Conservation (phyloP, 2,329 filamentous ascomycete genomes). For the Botryotinia globosa region DNA sequence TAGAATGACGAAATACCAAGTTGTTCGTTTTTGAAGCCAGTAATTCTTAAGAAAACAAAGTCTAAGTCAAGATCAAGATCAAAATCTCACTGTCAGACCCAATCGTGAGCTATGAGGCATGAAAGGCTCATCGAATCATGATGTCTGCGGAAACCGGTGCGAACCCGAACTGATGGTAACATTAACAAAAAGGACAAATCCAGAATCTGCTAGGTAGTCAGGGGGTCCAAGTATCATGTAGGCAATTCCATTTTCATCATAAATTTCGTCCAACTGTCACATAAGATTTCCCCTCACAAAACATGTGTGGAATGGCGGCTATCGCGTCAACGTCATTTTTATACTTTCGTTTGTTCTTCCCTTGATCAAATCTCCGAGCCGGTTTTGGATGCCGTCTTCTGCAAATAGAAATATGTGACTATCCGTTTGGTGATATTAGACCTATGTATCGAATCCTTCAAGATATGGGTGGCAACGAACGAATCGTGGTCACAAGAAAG, state of each 20-base stretch:
- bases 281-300: neutral
- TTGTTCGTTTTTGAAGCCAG: neutral
- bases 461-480: neutral
- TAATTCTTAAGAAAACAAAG: neutral
- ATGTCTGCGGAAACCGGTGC: neutral
- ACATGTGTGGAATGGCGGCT: constrained; percentile 10
- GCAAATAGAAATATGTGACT: constrained; percentile 6
- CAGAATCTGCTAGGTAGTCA: neutral
- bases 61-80: neutral
- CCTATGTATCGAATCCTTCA: neutral
- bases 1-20: neutral
- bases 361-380: constrained; percentile 9
- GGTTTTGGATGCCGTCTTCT: constrained; percentile 7
- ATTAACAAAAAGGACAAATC: neutral
- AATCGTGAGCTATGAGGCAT: neutral
- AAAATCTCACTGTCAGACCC: neutral
- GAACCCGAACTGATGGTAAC: constrained; percentile 12
- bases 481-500: neutral
- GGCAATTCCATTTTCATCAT: constrained; percentile 14
- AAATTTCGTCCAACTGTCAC: constrained; percentile 7
- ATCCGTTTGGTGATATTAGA: constrained; percentile 9
- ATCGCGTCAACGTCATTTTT: constrained; percentile 9
- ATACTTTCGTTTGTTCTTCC: neutral
- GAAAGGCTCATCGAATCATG: constrained; percentile 1
- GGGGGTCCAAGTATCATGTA: constrained; percentile 9